phyloP scores from a whole-genome alignment of 2,329 filamentous ascomycete genomes.

The Sporothrix mexicana region DNA sequence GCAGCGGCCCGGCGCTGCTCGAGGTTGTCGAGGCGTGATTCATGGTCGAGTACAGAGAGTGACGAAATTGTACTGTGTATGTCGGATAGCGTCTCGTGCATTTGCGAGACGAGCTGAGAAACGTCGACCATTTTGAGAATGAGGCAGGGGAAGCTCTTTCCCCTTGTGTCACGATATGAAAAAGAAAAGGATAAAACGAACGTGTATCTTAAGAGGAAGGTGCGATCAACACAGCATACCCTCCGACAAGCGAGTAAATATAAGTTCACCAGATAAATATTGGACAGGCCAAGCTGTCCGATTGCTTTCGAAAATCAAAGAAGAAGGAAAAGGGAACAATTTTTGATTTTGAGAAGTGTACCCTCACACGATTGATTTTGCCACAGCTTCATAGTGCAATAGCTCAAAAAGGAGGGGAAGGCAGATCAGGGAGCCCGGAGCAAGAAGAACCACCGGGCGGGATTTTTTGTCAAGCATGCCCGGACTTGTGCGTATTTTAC shows the following conservation, averaged over 20 bases:
- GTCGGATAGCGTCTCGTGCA: constrained; percentile 51
- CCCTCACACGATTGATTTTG: background rate
- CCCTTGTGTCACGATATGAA: background rate
- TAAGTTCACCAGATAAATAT: constrained; percentile 1
- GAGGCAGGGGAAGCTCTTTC: background rate
- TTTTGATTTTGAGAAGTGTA: background rate
- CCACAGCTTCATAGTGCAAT: background rate
- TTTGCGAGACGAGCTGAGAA: constrained; percentile 49
- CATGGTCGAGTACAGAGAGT: constrained; percentile 45
- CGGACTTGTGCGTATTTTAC: background rate
- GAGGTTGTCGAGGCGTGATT: constrained; percentile 48
- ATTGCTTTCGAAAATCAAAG: background rate
- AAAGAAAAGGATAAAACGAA: background rate
- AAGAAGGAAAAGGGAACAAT: constrained; percentile 1
- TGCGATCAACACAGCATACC: background rate
- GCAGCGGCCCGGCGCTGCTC: constrained; percentile 48
- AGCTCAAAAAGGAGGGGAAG: background rate
- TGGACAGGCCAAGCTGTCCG: background rate
- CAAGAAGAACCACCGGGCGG: background rate
- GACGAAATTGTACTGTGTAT: constrained; percentile 49
- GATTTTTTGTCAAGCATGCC: background rate
- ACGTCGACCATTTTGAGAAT: constrained; percentile 44
- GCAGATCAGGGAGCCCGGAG: background rate
- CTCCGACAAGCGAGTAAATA: background rate
- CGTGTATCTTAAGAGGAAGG: background rate